These are phyloP conservation scores for Yarrowia alimentaria DNA, from an alignment of 805 yeast genomes.

Conservation along the genomic window DNA sequence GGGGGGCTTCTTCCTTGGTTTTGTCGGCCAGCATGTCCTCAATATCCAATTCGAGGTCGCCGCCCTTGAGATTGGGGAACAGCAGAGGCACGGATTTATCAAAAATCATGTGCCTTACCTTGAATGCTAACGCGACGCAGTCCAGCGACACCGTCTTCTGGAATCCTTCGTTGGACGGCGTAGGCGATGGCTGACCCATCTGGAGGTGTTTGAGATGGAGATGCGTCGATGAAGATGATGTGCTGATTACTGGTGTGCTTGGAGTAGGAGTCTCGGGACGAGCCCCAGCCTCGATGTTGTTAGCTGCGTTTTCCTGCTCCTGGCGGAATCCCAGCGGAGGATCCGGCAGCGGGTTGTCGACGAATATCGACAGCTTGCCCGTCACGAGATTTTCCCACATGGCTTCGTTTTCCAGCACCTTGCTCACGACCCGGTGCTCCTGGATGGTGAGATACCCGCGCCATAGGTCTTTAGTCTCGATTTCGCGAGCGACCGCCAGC, in stretches of 20 bases:
- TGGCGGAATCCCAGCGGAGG: conserved; percentile 23
- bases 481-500: conserved; percentile 34
- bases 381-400: conserved; percentile 23
- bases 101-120: conserved; percentile 45
- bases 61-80: conserved; percentile 32
- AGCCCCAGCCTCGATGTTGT: conserved; percentile 13
- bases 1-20: neutral
- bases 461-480: conserved; percentile 38
- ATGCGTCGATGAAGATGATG: conserved; percentile 23
- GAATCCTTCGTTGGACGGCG: conserved; percentile 18
- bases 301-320: conserved; percentile 20
- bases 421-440: conserved; percentile 42
- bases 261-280: conserved; percentile 18
- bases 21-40: conserved; percentile 10
- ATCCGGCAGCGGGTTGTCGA: conserved; percentile 24
- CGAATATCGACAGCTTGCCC: conserved; percentile 20
- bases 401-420: conserved; percentile 21
- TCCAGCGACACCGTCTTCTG: conserved; percentile 34
- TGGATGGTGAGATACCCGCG: conserved; percentile 41
- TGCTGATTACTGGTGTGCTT: conserved; percentile 14
- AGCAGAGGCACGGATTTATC: conserved; percentile 39
- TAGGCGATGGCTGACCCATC: conserved; percentile 19
- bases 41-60: conserved; percentile 19
- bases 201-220: conserved; percentile 19
- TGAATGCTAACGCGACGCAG: conserved; percentile 40